These are phyloP conservation scores for Fusarium sp. DNA, from an alignment of 2,329 filamentous ascomycete genomes.

Conservation along the genomic window DNA sequence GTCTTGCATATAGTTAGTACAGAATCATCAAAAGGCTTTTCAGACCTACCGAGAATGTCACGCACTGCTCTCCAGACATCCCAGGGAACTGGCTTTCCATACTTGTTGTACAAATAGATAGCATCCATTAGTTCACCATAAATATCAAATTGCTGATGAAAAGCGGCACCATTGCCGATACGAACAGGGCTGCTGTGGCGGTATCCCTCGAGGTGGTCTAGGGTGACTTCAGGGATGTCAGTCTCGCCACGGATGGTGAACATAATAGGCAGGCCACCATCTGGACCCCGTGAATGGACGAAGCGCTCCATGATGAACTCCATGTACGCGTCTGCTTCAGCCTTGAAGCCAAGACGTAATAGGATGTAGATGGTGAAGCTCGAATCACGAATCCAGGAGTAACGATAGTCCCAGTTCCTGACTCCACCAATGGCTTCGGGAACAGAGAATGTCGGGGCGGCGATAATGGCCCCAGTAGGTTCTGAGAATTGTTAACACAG, in stretches of 20 bases:
- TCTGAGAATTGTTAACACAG: conserved; percentile 58
- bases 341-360: conserved; percentile 81
- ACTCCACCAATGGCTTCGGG: conserved; percentile 81
- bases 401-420: conserved; percentile 82
- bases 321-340: conserved; percentile 85
- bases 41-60: conserved; percentile 69
- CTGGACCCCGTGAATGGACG: conserved; percentile 70
- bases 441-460: conserved; percentile 83
- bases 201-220: conserved; percentile 81
- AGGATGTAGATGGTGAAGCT: conserved; percentile 86
- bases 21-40: accelerated
- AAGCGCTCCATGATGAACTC: conserved; percentile 83
- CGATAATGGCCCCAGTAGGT: conserved; percentile 83
- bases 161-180: conserved; percentile 84
- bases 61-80: conserved; percentile 82
- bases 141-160: conserved; percentile 84
- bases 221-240: conserved; percentile 79
- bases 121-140: conserved; percentile 85
- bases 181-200: conserved; percentile 79
- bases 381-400: conserved; percentile 83
- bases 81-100: conserved; percentile 83
- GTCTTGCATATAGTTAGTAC: conserved; percentile 57
- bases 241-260: conserved; percentile 84
- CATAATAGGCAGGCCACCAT: conserved; percentile 83
- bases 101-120: conserved; percentile 85